phyloP scores from a whole-genome alignment of 805 yeast species.

The Zygoascus flipseniorum region DNA sequence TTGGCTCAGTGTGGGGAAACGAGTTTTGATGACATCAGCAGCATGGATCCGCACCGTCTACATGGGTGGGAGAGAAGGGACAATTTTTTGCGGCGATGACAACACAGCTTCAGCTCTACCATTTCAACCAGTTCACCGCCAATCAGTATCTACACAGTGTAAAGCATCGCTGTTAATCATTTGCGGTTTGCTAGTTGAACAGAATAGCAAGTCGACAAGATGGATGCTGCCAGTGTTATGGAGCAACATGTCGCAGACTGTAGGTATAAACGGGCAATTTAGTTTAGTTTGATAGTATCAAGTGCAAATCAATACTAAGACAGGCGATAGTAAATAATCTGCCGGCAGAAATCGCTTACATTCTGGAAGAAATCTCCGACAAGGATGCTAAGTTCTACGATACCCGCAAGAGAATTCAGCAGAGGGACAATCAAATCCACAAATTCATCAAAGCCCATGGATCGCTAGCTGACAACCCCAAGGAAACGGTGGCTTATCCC shows the following conservation, averaged over 20 bases:
- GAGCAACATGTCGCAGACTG: conserved; percentile 53
- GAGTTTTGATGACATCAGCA: no score
- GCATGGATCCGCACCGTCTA: no score
- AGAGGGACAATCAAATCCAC: conserved; percentile 71
- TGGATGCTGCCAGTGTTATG: conserved; percentile 86
- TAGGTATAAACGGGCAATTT: conserved; percentile 6
- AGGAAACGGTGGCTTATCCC: conserved; percentile 58
- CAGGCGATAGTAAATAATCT: conserved; percentile 50
- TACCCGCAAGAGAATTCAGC: conserved; percentile 53
- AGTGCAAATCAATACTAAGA: background rate
- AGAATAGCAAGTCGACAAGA: conserved; percentile 19
- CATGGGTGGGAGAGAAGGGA: no score
- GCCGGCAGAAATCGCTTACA: conserved; percentile 77
- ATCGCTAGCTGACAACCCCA: conserved; percentile 69
- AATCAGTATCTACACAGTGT: no score
- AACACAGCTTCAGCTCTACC: no score
- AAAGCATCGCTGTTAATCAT: no score
- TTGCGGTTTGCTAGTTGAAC: no score
- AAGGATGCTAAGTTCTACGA: conserved; percentile 63
- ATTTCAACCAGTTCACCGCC: no score
- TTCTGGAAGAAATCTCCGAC: conserved; percentile 67
- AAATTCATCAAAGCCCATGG: conserved; percentile 79
- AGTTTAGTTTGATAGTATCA: background rate
- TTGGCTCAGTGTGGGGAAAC: no score
- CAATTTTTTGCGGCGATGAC: no score